Base-by-base conservation (phyloP, 2,329 filamentous ascomycete species). In the Colletotrichum sp. region DNA sequence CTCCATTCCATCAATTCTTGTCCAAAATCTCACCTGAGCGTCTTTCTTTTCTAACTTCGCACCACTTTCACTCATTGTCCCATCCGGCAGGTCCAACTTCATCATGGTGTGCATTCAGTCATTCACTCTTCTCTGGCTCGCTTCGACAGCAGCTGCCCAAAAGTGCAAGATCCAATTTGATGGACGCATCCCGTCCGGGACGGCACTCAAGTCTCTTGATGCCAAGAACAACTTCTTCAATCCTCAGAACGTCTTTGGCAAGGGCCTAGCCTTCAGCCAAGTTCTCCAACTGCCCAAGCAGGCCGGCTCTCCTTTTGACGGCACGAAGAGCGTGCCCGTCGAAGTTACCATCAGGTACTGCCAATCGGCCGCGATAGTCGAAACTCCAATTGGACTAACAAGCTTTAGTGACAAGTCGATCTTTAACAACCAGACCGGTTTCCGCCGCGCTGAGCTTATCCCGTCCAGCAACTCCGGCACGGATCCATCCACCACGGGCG, bases 381-480 rank as follows among this genome's bases (percentile, higher is more conserved):
- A 12, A 26, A 36, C 21, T 30, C 4, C 8, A 9, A 4, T 52
- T 13, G n/a, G 7, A 60, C 72, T 68, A 28, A 73, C 49, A 8
- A 13, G 8, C 8, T 9, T 10, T 13, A 88, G 82, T 73, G 91
- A 93, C 81, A 79, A 87, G 75, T 92, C 90, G 77, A 92, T 93
- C 82, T 93, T 93, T 82, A 88, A 89, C 79, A 81, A 87, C 67
- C 92, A 93, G 82, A 84, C 83, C 3, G 91, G 91, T 18, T 93
- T 93, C 84, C 88, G 92, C 36, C 90, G 92, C 77, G 89, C 90
- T 1, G 91, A 92, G 72, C 86, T 92, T 57, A 86, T 91, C 68
- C 85, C 88, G 8, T 82, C 85, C 77, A 84, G 88, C 85, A 88
- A 89, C 85, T 84, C 82, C 18, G 85, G 89, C 68, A 87, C 87